A percentile compares a stretch with the other conserved stretches of the same genome.
phyloP scores from a whole-genome alignment of 1,284 basidiomycete species.

The Ceratobasidium sp. region DNA sequence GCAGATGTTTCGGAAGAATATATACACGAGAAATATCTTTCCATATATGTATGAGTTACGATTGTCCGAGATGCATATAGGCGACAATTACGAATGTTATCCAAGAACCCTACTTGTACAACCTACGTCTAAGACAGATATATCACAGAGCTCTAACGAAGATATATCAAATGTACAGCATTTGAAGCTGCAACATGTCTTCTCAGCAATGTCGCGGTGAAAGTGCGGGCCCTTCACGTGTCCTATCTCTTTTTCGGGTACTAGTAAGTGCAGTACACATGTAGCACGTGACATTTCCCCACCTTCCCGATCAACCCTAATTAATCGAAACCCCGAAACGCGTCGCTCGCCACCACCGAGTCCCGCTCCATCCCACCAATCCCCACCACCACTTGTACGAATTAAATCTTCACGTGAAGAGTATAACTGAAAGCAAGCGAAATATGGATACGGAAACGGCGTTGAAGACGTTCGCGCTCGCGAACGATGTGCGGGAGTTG shows the following conservation, averaged over 20 bases:
- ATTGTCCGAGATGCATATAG: no score
- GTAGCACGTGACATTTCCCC: constrained; percentile 19
- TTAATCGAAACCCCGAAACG: constrained; percentile 32
- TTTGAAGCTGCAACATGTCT: not conserved
- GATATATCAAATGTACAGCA: not conserved
- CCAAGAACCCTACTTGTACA: no score
- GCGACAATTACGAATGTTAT: no score
- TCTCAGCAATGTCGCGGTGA: not conserved
- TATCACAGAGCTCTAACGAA: not conserved
- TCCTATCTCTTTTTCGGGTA: not conserved
- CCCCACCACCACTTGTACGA: not conserved
- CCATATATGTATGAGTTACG: no score
- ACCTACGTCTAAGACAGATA: not conserved
- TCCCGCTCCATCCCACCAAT: no score
- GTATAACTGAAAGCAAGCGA: not conserved
- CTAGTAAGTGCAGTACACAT: not conserved
- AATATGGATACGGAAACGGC: constrained; percentile 63
- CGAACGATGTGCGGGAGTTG: constrained; percentile 81
- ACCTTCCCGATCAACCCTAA: constrained; percentile 37
- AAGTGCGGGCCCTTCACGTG: not conserved
- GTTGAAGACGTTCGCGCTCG: constrained; percentile 84
- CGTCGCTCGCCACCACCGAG: constrained; percentile 41
- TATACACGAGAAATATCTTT: no score
- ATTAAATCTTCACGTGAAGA: no score
- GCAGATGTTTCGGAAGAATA: no score